Evolutionary conservation across 2,329 filamentous ascomycete genomes (phyloP).

Genomic region (Diaporthe capsici): DNA sequence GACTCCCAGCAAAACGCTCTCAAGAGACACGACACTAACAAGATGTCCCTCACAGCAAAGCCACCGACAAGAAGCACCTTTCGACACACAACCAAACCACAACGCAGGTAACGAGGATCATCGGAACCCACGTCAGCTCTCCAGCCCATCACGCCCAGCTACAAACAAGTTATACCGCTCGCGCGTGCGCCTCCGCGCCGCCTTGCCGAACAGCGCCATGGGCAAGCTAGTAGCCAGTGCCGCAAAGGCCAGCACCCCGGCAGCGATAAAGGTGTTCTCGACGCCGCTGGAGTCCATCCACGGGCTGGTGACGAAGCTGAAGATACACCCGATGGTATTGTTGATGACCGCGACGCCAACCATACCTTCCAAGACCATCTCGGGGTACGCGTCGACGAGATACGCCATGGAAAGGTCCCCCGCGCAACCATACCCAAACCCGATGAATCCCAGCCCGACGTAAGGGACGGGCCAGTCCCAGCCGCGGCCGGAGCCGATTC

Average conservation of each 20-base stretch:
- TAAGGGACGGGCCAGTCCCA: conserved; percentile 61
- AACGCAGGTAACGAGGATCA: background rate
- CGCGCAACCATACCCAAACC: conserved; percentile 58
- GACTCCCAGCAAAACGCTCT: background rate
- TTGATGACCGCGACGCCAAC: conserved; percentile 61
- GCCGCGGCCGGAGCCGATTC: conserved; percentile 61
- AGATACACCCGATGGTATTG: conserved; percentile 41
- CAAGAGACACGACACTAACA: background rate
- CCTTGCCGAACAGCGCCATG: conserved; percentile 69
- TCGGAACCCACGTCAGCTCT: conserved; percentile 1
- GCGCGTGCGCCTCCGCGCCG: conserved; percentile 61
- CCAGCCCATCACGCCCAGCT: conserved; percentile 59
- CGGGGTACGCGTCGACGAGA: conserved; percentile 63
- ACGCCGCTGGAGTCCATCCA: conserved; percentile 40
- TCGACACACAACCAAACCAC: background rate
- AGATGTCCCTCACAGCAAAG: background rate
- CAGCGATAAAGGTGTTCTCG: conserved; percentile 49
- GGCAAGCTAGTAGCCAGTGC: conserved; percentile 65
- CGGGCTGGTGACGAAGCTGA: conserved; percentile 40
- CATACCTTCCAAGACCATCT: conserved; percentile 62
- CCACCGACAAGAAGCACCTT: background rate
- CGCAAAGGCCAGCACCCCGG: conserved; percentile 64
- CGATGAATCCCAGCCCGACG: conserved; percentile 62
- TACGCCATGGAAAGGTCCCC: conserved; percentile 60
- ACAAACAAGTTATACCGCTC: conserved; percentile 61